phyloP scores from a whole-genome alignment of 2,329 filamentous ascomycete genomes.

The Aaosphaeria arxii region DNA sequence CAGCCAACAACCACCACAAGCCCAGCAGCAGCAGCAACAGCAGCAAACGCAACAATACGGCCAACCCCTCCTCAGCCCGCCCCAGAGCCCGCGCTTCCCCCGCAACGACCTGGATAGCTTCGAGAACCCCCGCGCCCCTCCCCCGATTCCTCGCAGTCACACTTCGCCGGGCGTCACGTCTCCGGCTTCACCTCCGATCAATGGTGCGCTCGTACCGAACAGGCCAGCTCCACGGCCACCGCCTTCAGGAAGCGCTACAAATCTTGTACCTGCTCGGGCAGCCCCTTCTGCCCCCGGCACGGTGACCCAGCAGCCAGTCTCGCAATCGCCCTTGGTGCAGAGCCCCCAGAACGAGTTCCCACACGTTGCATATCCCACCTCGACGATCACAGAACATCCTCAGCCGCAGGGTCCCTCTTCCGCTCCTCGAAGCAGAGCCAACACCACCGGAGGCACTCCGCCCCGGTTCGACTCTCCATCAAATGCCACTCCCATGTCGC shows the following conservation, averaged over 20 bases:
- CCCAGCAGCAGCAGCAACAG: too few species aligned
- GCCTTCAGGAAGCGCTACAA: constrained; percentile 40
- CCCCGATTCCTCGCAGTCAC: constrained; percentile 67
- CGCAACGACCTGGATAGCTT: constrained; percentile 91
- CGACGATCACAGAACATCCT: constrained; percentile 37
- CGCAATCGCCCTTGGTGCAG: constrained; percentile 4
- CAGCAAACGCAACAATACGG: not conserved
- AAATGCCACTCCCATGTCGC: constrained; percentile 28
- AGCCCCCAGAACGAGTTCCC: constrained; percentile 42
- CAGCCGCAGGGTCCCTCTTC: constrained; percentile 32
- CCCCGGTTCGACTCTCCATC: constrained; percentile 47
- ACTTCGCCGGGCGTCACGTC: constrained; percentile 44
- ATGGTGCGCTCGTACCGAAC: constrained; percentile 66
- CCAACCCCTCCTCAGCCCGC: constrained; percentile 67
- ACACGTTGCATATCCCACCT: constrained; percentile 42
- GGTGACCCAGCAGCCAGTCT: constrained; percentile 22
- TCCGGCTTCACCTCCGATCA: constrained; percentile 38
- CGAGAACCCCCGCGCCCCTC: constrained; percentile 91
- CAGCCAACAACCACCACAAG: constrained; percentile 24
- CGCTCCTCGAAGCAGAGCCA: constrained; percentile 41
- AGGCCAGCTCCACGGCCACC: constrained; percentile 89
- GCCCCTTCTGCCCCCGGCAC: constrained; percentile 56
- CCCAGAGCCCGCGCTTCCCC: constrained; percentile 82
- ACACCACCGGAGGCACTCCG: constrained; percentile 40
- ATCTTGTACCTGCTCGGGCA: constrained; percentile 55